A percentile compares a stretch with the other conserved stretches of the same genome.
These are phyloP conservation scores for Chrysosporium queenslandicum DNA, from an alignment of 2,329 filamentous ascomycete species.

Conservation along the genomic window DNA sequence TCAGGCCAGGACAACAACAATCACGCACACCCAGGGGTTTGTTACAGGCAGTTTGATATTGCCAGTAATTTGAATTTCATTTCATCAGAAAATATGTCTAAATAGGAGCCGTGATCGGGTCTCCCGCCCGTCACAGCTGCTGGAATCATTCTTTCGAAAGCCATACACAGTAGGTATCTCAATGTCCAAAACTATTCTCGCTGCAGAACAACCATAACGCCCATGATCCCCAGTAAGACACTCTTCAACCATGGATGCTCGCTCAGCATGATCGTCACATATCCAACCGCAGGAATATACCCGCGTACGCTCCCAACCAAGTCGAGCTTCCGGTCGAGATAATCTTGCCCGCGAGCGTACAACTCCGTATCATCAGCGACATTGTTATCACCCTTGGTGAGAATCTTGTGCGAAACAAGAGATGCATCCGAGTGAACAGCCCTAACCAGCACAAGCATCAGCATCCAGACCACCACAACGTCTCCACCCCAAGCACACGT, in stretches of 20 bases:
- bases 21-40: no score
- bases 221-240: conserved; percentile 89
- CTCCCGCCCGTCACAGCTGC: no score
- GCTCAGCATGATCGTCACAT: conserved; percentile 89
- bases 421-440: conserved; percentile 19
- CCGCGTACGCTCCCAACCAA: conserved; percentile 87
- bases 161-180: conserved; percentile 1
- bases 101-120: no score
- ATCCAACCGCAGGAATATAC: conserved; percentile 90
- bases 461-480: neutral
- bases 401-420: conserved; percentile 45
- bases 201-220: conserved; percentile 82
- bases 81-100: no score
- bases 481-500: neutral
- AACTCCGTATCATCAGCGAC: conserved; percentile 82
- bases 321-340: conserved; percentile 67
- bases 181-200: conserved; percentile 51
- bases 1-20: no score
- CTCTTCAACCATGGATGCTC: conserved; percentile 98
- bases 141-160: neutral
- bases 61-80: no score
- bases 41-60: no score
- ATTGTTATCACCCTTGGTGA: conserved; percentile 98
- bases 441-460: conserved; percentile 4
- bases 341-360: conserved; percentile 78